Conservation (phyloP, 2,329 filamentous ascomycete genomes). For the Sporothrix mexicana region DNA sequence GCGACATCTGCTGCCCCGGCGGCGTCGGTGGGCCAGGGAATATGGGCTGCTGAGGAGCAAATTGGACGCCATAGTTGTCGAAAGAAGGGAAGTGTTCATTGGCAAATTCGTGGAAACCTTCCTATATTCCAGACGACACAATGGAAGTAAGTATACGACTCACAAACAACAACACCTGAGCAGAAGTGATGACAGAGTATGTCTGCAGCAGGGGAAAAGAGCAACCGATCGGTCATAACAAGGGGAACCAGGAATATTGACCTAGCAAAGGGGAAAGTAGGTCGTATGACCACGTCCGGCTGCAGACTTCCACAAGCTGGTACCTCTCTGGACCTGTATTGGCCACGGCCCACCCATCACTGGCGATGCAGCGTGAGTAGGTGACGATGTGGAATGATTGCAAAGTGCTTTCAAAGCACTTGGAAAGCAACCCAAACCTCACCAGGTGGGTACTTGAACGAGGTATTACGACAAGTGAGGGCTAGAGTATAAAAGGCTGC, state of each 20-base stretch:
- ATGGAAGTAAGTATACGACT: conserved; percentile 13
- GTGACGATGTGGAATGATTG: neutral
- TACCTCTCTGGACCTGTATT: neutral
- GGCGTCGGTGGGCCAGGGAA: conserved; percentile 60
- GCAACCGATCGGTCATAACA: neutral
- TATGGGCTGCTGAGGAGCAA: conserved; percentile 44
- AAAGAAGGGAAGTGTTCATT: conserved; percentile 57
- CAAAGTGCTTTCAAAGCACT: conserved; percentile 38
- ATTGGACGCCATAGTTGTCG: conserved; percentile 53
- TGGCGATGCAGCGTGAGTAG: neutral
- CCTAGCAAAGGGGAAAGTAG: neutral
- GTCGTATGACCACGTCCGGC: conserved; percentile 1
- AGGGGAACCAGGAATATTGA: no score
- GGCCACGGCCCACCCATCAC: neutral
- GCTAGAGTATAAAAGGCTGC: conserved; percentile 34
- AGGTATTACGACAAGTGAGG: conserved; percentile 14
- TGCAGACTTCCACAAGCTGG: neutral
- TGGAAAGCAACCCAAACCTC: conserved; percentile 32
- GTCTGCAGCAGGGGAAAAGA: neutral
- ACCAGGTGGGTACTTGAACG: conserved; percentile 36
- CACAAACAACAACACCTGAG: no score
- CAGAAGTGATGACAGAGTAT: no score
- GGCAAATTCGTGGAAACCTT: conserved; percentile 56
- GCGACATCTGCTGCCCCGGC: conserved; percentile 49
- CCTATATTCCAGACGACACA: conserved; percentile 47